Percentiles rank a stretch among this genome's conserved stretches.
phyloP scores from a whole-genome alignment of 2,329 filamentous ascomycete species.

The Penicillium sp. region DNA sequence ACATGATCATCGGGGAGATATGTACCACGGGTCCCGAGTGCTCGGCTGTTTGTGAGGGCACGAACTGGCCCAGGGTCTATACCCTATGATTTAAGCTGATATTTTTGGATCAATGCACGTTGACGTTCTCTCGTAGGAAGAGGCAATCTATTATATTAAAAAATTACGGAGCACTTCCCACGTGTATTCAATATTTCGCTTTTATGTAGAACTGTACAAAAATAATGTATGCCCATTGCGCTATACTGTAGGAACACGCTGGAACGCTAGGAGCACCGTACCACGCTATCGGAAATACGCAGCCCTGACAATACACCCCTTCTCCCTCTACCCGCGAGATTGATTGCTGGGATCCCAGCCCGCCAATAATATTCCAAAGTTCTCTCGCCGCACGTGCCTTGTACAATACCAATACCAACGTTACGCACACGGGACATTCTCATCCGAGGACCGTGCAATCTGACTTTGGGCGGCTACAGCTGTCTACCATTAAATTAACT shows the following conservation, averaged over 20 bases:
- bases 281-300: neutral
- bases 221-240: neutral
- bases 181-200: neutral
- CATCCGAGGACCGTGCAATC: neutral
- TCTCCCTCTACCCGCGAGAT: neutral
- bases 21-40: conserved; percentile 1
- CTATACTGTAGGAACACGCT: neutral
- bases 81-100: neutral
- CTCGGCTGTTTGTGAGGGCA: neutral
- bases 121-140: neutral
- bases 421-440: neutral
- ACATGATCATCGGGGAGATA: neutral
- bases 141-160: neutral
- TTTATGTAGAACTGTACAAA: neutral
- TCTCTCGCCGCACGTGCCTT: conserved; percentile 1
- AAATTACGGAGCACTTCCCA: neutral
- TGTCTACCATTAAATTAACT: neutral
- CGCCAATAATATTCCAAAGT: conserved; percentile 13
- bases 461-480: neutral
- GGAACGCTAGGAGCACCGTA: neutral
- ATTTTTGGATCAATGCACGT: neutral
- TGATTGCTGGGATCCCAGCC: conserved; percentile 20
- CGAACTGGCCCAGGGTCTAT: neutral
- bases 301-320: conserved; percentile 5
- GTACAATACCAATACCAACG: conserved; percentile 9